Conservation (phyloP, 2,329 filamentous ascomycete genomes). For the Penicillium sumatraense region DNA sequence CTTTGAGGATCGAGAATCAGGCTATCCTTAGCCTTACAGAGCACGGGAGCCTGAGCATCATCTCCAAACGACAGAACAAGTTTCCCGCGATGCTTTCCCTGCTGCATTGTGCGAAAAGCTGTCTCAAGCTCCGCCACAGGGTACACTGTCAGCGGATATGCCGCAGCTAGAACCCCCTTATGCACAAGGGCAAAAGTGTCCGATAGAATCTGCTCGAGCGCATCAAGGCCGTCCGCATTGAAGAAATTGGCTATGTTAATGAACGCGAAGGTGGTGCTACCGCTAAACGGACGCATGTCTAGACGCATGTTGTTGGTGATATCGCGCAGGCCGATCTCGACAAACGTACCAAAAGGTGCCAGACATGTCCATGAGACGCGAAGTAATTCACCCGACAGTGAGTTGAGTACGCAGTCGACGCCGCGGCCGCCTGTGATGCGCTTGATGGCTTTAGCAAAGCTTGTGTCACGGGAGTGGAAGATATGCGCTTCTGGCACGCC, state of each 20-base stretch:
- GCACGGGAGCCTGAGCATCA: neutral
- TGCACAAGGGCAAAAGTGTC: neutral
- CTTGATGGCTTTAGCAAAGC: neutral
- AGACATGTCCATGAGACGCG: slow-evolving; percentile 2
- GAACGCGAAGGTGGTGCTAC: neutral
- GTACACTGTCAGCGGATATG: neutral
- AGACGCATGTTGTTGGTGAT: neutral
- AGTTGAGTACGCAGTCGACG: slow-evolving; percentile 5
- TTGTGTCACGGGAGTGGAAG: neutral
- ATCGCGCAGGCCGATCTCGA: slow-evolving; percentile 1
- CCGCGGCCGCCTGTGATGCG: neutral
- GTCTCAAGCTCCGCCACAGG: neutral
- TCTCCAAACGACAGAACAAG: neutral
- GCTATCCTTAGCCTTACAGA: neutral
- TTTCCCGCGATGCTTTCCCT: neutral
- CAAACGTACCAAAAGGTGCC: slow-evolving; percentile 1
- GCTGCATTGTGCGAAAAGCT: neutral
- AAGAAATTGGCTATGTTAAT: neutral
- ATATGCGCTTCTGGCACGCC: neutral
- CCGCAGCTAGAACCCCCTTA: neutral
- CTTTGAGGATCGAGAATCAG: neutral
- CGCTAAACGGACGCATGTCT: neutral
- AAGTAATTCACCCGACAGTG: slow-evolving; percentile 1
- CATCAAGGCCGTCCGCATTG: neutral
- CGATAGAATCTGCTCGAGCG: neutral